Evolutionary conservation across 2,329 filamentous ascomycete species (phyloP).

Genomic region (Bipolaris victoriae): DNA sequence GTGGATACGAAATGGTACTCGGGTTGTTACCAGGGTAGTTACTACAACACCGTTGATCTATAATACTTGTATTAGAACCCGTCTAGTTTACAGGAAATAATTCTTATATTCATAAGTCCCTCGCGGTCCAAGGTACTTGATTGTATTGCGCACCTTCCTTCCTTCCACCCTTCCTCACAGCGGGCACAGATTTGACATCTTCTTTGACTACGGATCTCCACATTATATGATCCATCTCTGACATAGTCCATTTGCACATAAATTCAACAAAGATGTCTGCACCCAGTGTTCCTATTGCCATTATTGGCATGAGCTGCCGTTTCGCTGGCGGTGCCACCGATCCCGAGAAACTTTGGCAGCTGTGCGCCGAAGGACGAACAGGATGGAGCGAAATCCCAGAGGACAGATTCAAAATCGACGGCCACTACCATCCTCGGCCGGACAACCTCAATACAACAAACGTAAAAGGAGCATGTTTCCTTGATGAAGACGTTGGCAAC

Average conservation of each 20-base stretch:
- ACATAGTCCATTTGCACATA: background rate
- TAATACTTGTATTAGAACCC: background rate
- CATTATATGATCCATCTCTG: background rate
- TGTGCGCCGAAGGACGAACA: conserved; percentile 36
- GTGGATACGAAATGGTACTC: background rate
- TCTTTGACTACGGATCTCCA: background rate
- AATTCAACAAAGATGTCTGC: background rate
- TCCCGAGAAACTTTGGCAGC: conserved; percentile 45
- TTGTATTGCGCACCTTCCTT: background rate
- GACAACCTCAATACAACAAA: background rate
- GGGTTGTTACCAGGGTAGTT: background rate
- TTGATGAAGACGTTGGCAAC: conserved; percentile 33
- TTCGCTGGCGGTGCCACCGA: conserved; percentile 41
- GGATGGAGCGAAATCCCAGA: conserved; percentile 37
- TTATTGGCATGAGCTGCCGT: conserved; percentile 42
- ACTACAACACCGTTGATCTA: background rate
- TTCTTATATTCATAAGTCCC: background rate
- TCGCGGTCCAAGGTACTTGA: background rate
- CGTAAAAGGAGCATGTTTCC: conserved; percentile 7
- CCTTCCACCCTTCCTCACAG: background rate
- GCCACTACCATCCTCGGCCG: conserved; percentile 15
- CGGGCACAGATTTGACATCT: background rate
- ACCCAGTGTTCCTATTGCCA: background rate
- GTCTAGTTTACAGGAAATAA: background rate
- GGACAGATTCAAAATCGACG: conserved; percentile 24